Evolutionary conservation across 2,329 filamentous ascomycete species (phyloP), one percentile per base, ranked within the genome.

Genomic region (Boeremia exigua): DNA sequence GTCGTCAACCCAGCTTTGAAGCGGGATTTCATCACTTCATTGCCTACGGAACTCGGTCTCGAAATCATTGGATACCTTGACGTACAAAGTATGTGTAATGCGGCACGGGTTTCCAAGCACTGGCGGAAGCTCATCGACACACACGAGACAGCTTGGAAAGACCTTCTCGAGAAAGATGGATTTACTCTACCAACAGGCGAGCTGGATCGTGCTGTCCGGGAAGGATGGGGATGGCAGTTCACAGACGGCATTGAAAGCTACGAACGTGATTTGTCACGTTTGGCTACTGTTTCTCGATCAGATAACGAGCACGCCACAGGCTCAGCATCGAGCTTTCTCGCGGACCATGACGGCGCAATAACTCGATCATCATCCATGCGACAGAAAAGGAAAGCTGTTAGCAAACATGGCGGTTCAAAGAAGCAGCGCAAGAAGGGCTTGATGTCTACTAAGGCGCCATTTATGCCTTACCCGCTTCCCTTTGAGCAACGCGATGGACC

Each of bases 151-250:
- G 92, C 93, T 12, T 99, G 95, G 95, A 98, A 96, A 77, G 90
- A 93, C 61, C 81, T 97, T 1, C 88, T 99, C 37, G 92, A 96
- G 59, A 82, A 82, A 1, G 92, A 97, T 72, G 92, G 92, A 0
- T 97, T 91, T 74, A 80, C 80, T 27, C 80, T 99, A 2, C 88
- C 92, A 0, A 81, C 88, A 0, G 91, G 91, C 15, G 95, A 99
- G 75, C 81, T 99, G 23, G 87, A 91, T 61, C 88, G 88, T 65
- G 93, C 95, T 28, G 92, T 98, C 51, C 81, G 82, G 37, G 91
- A 98, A 79, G 95, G 95, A 12, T 99, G 95, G 95, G 95, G 93
- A 12, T 99, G 95, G 92, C 95, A 99, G 73, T 91, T 94, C 70
- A 91, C 93, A 0, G 84, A 86, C 51, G 90, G 89, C 0, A 76